phyloP scores from a whole-genome alignment of 805 yeast genomes.

The Teunomyces stri region DNA sequence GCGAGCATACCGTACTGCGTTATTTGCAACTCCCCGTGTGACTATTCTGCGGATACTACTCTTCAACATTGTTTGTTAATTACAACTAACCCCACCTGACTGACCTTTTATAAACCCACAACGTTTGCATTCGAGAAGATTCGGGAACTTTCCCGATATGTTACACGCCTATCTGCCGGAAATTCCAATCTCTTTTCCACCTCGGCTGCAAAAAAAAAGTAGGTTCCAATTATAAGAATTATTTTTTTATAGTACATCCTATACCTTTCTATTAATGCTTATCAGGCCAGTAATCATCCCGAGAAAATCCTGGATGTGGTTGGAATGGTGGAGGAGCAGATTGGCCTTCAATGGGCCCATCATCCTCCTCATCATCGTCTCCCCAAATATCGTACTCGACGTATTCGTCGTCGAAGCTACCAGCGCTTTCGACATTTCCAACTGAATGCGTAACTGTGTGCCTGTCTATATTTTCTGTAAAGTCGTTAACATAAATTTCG shows the following conservation, averaged over 20 bases:
- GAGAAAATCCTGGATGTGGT: constrained; percentile 43
- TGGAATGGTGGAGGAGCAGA: constrained; percentile 42
- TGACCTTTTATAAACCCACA: neutral
- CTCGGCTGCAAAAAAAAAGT: neutral
- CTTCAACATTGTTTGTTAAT: constrained; percentile 1
- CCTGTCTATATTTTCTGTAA: neutral
- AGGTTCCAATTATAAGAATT: too few species aligned
- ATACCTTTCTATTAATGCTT: constrained; percentile 5
- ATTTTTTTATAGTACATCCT: neutral
- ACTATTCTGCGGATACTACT: neutral
- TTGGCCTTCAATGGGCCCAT: constrained; percentile 4
- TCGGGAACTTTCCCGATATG: constrained; percentile 13
- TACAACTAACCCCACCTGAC: neutral
- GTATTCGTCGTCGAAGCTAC: constrained; percentile 23
- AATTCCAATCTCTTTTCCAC: neutral
- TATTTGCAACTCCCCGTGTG: neutral
- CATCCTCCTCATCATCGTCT: constrained; percentile 13
- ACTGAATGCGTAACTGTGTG: neutral
- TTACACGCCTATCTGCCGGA: constrained; percentile 6
- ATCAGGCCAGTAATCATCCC: constrained; percentile 45
- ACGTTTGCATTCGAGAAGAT: constrained; percentile 4
- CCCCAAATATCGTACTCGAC: constrained; percentile 25
- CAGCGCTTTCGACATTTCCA: constrained; percentile 4
- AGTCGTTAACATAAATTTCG: neutral
- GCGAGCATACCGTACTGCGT: neutral